Percentiles rank a stretch among this genome's conserved stretches.
phyloP scores from a whole-genome alignment of 176 grass and related monocot species.

The Pontederia crassipes region DNA sequence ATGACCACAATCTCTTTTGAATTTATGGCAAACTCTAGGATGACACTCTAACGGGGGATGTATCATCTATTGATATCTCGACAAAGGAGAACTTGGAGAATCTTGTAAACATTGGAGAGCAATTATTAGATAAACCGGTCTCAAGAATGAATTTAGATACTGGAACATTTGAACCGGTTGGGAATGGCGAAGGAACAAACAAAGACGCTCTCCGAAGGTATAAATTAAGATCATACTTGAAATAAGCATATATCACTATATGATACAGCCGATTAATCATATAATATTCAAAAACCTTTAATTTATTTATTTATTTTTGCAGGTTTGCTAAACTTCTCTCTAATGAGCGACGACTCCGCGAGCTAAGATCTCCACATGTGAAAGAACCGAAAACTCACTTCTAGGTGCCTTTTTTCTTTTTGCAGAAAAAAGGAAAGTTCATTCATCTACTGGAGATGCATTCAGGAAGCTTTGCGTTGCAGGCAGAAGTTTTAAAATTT shows the following conservation, averaged over 20 bases:
- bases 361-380: conserved; percentile 27
- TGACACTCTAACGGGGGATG: neutral
- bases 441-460: too few species aligned
- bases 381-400: too few species aligned
- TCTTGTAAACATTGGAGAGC: neutral
- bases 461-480: too few species aligned
- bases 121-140: neutral
- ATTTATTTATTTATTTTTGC: conserved; percentile 1
- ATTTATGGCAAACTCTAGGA: neutral
- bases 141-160: neutral
- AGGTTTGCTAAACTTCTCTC: conserved; percentile 61
- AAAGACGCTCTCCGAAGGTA: neutral
- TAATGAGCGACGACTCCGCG: conserved; percentile 37
- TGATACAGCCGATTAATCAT: neutral
- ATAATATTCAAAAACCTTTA: too few species aligned
- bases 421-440: too few species aligned
- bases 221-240: neutral
- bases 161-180: neutral
- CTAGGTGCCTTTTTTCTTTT: too few species aligned
- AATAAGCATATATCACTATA: neutral
- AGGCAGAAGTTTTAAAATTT: too few species aligned
- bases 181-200: neutral
- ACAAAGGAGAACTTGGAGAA: neutral
- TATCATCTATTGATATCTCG: neutral
- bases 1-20: neutral